Conservation (phyloP, 148 eudicot species). For the Vaccinium myrtillus region DNA sequence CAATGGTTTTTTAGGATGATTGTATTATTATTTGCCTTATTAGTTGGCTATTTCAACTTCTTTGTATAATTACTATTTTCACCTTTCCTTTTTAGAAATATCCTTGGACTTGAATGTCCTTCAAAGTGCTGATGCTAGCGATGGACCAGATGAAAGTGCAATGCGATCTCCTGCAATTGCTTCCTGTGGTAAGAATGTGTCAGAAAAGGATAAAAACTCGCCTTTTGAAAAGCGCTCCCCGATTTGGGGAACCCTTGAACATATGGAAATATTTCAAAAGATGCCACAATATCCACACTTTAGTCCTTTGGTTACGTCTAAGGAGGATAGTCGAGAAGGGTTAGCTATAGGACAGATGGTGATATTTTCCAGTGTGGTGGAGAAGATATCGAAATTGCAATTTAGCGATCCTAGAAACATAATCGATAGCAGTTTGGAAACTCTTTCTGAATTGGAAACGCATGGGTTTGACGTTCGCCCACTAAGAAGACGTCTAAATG, state of each 20-base stretch:
- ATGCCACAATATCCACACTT: constrained; percentile 16
- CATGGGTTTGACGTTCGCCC: constrained; percentile 5
- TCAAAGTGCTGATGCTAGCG: neutral
- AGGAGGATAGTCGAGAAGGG: constrained; percentile 12
- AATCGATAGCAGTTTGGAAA: constrained; percentile 2
- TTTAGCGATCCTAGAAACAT: constrained; percentile 6
- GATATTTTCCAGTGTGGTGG: constrained; percentile 11
- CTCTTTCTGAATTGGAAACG: constrained; percentile 16
- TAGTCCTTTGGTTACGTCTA: neutral
- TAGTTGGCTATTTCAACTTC: neutral
- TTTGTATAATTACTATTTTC: neutral
- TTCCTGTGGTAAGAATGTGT: neutral
- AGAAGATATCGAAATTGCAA: constrained; percentile 13
- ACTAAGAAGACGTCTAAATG: neutral
- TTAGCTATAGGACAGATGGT: constrained; percentile 17
- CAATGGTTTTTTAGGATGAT: neutral
- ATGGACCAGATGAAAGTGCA: constrained; percentile 10
- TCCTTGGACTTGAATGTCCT: neutral
- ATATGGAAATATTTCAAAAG: constrained; percentile 11
- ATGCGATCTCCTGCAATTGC: neutral
- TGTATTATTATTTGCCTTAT: neutral
- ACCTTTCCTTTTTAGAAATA: neutral
- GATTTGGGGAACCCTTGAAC: constrained; percentile 3
- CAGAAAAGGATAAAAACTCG: neutral
- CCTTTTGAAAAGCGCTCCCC: constrained; percentile 11